These are phyloP conservation scores for Russula foetens DNA, from an alignment of 768 basidiomycete genomes.

Conservation along the genomic window DNA sequence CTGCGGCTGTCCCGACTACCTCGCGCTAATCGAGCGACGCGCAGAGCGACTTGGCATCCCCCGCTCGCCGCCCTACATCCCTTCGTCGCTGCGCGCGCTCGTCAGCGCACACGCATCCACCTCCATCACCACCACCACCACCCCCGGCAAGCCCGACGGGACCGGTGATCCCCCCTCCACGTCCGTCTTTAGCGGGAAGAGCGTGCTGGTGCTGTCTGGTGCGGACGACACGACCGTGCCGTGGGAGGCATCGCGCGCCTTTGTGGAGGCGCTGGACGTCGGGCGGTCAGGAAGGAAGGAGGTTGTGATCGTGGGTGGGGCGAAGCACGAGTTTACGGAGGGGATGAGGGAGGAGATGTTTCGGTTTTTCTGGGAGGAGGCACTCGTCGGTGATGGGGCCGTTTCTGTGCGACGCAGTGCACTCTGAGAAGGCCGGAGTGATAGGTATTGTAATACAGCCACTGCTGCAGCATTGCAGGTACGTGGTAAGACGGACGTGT, in stretches of 20 bases:
- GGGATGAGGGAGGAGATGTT: constrained; percentile 30
- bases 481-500: no score
- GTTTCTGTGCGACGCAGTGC: neutral
- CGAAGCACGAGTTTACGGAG: constrained; percentile 30
- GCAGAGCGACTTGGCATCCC: constrained; percentile 38
- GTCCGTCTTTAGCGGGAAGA: constrained; percentile 56
- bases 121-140: no score
- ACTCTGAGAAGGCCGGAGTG: neutral
- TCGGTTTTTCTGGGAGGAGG: constrained; percentile 20
- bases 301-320: constrained; percentile 25
- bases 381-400: neutral
- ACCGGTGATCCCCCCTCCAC: no score
- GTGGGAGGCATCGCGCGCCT: constrained; percentile 23
- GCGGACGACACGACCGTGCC: constrained; percentile 32
- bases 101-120: constrained; percentile 35
- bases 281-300: constrained; percentile 27
- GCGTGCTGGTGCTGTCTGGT: constrained; percentile 66
- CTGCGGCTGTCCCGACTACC: constrained; percentile 63
- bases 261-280: constrained; percentile 27
- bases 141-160: no score
- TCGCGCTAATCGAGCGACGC: constrained; percentile 47
- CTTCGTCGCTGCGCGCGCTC: constrained; percentile 40
- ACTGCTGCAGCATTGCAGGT: no score
- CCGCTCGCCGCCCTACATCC: constrained; percentile 47
- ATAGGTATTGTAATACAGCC: no score